phyloP scores from a whole-genome alignment of 2,329 filamentous ascomycete genomes.

The Rasamsonia emersonii region DNA sequence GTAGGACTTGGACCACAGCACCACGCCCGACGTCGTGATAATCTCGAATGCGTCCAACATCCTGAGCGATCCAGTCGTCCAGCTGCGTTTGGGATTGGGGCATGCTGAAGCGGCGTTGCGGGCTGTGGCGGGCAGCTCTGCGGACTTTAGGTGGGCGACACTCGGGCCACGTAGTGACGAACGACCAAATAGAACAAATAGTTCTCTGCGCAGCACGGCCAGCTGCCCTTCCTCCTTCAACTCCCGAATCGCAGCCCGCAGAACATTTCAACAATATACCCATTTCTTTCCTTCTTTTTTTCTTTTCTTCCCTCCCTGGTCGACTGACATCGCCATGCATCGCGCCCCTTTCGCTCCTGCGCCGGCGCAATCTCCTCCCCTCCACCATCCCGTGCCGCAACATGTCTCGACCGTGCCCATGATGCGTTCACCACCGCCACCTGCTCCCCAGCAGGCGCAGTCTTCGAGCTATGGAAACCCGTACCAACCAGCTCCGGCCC shows the following conservation, averaged over 20 bases:
- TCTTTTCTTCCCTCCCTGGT: too few relatives aligned
- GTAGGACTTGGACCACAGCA: slow-evolving; percentile 89
- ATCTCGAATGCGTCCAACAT: slow-evolving; percentile 99
- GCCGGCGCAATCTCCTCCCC: slow-evolving; percentile 70
- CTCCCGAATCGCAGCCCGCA: too few relatives aligned
- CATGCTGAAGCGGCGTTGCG: too few relatives aligned
- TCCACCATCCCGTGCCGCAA: slow-evolving; percentile 95
- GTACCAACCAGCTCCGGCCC: slow-evolving; percentile 37
- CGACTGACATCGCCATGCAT: slow-evolving; percentile 59
- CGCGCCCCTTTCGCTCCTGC: slow-evolving; percentile 70
- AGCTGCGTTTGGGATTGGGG: too few relatives aligned
- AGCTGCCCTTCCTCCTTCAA: too few relatives aligned
- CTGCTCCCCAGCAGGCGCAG: slow-evolving; percentile 62
- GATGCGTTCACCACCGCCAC: slow-evolving; percentile 82
- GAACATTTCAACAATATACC: not conserved
- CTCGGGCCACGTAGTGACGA: slow-evolving; percentile 5
- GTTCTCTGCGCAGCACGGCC: too few relatives aligned
- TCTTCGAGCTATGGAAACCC: slow-evolving; percentile 42
- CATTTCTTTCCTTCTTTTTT: not conserved
- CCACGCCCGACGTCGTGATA: slow-evolving; percentile 87
- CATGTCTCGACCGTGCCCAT: slow-evolving; percentile 98
- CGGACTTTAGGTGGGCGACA: slow-evolving; percentile 1
- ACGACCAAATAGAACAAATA: too few relatives aligned
- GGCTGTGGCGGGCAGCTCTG: slow-evolving; percentile 1
- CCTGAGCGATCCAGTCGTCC: not conserved